Conservation (phyloP, 2,329 filamentous ascomycete genomes). For the Bipolaris victoriae region DNA sequence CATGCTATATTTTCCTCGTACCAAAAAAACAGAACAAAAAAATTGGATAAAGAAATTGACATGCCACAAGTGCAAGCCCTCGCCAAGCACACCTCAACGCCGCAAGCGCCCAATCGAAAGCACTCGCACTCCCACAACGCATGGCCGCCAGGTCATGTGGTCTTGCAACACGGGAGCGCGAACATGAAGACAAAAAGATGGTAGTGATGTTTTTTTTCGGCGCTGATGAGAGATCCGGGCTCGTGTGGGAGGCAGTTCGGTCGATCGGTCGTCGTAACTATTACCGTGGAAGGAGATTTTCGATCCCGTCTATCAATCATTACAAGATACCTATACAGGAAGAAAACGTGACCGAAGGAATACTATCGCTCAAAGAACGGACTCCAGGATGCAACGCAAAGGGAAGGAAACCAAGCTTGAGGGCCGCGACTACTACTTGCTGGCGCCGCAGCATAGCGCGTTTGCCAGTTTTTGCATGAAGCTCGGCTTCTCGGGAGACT, state of each 20-base stretch:
- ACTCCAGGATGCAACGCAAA: slow-evolving; percentile 46
- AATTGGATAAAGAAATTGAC: slow-evolving; percentile 33
- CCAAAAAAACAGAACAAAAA: slow-evolving; percentile 13
- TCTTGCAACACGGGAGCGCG: slow-evolving; percentile 28
- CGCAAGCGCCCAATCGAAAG: slow-evolving; percentile 35
- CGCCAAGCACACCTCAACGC: slow-evolving; percentile 33
- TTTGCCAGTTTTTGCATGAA: slow-evolving; percentile 94
- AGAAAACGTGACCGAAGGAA: slow-evolving; percentile 39
- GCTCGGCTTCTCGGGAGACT: slow-evolving; percentile 70
- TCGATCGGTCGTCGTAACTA: slow-evolving; percentile 40
- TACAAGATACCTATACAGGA: slow-evolving; percentile 51
- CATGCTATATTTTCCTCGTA: slow-evolving; percentile 39
- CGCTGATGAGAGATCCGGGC: slow-evolving; percentile 36
- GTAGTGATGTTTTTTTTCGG: slow-evolving; percentile 18
- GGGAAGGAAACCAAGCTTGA: slow-evolving; percentile 25
- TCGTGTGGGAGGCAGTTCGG: slow-evolving; percentile 29
- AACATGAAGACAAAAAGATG: slow-evolving; percentile 31
- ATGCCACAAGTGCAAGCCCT: slow-evolving; percentile 30
- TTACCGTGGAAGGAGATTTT: slow-evolving; percentile 46
- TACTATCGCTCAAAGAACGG: slow-evolving; percentile 42
- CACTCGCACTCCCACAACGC: slow-evolving; percentile 22
- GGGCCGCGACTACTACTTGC: slow-evolving; percentile 34
- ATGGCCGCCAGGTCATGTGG: slow-evolving; percentile 28
- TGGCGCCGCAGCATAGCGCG: slow-evolving; percentile 77
- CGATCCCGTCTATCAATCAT: slow-evolving; percentile 50